Evolutionary conservation across 768 basidiomycete species (phyloP), one percentile per base, ranked within the genome.

Genomic region (Boletellus emodensis): DNA sequence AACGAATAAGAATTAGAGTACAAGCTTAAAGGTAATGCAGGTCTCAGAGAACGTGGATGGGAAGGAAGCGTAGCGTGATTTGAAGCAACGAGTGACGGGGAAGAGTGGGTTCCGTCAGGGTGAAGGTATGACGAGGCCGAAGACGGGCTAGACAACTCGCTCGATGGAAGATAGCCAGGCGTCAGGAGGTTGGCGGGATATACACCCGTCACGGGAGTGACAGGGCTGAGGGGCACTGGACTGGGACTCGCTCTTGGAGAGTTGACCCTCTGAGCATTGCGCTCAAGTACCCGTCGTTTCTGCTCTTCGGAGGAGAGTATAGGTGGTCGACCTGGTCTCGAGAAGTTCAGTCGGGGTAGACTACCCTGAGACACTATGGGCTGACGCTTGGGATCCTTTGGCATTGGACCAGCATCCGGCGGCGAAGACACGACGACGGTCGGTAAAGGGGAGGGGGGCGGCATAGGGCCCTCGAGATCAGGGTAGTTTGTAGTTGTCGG

Each of bases 1-100:
- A 78, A 86, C 5, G 85, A 87, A 59, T 87, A 86, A 13, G 69
- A 64, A 17, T 45, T 58, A 20, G 84, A 84, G 65, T 86, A 87
- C 15, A 85, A 50, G 53, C 71, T 72, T 4, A 68, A 61, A 10
- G 74, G 65, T 1, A 76, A 75, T 24, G 55, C 64, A 17, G 68
- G 54, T 53, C 76, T 66, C 18, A 68, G 43, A 36, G 71, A 65
- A 13, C 73, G 72, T 9, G 71, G 69, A 44, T 65, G 65, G n/a
- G 64, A 52, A n/a, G 60, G 52, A 24, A 70, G 66, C 1, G 42
- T n/a, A 1, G 56, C 14, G n/a, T 35, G 57, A 22, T n/a, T 32
- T 11, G 53, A 40, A 15, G 55, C 30, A n/a, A 52, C 1, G 10
- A 53, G 40, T 5, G 49, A 52, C 13, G 67, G 63, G 0, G 60